These are phyloP conservation scores for Psilocybe tampanensis DNA, from an alignment of 768 basidiomycete species.

Conservation along the genomic window DNA sequence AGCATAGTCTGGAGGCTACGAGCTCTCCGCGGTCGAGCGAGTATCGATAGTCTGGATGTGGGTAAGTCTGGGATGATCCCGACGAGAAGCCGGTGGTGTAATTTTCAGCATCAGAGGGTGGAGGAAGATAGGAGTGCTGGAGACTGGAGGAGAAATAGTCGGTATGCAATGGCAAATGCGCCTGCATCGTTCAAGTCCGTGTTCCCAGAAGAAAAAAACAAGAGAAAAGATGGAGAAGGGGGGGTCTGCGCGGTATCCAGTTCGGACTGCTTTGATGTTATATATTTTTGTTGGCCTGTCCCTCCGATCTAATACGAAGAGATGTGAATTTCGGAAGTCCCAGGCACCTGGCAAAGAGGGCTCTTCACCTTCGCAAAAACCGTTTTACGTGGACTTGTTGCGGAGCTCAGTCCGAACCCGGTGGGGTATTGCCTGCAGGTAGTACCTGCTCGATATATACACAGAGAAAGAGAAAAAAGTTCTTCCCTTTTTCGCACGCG, in stretches of 20 bases:
- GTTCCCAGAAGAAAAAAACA: slow-evolving; percentile 24
- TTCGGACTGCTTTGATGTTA: slow-evolving; percentile 32
- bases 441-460: too few species aligned
- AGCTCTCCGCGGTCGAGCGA: slow-evolving; percentile 43
- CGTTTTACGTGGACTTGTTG: slow-evolving; percentile 43
- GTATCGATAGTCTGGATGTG: slow-evolving; percentile 46
- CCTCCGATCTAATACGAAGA: slow-evolving; percentile 41
- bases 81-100: slow-evolving; percentile 47
- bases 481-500: slow-evolving; percentile 33
- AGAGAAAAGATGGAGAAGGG: slow-evolving; percentile 31
- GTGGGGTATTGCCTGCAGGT: too few species aligned
- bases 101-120: slow-evolving; percentile 33
- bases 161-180: slow-evolving; percentile 33
- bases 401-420: slow-evolving; percentile 41
- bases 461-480: too few species aligned
- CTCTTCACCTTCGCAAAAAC: slow-evolving; percentile 39
- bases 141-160: slow-evolving; percentile 28
- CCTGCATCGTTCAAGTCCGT: slow-evolving; percentile 35
- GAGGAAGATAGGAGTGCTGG: slow-evolving; percentile 33
- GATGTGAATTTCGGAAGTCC: slow-evolving; percentile 45
- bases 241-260: background rate
- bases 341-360: slow-evolving; percentile 44
- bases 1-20: slow-evolving; percentile 28
- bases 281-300: slow-evolving; percentile 41
- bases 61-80: slow-evolving; percentile 50